Evolutionary conservation across 2,329 filamentous ascomycete genomes (phyloP), one percentile per base, ranked within the genome.

Genomic region (Sclerotinia subarctica): DNA sequence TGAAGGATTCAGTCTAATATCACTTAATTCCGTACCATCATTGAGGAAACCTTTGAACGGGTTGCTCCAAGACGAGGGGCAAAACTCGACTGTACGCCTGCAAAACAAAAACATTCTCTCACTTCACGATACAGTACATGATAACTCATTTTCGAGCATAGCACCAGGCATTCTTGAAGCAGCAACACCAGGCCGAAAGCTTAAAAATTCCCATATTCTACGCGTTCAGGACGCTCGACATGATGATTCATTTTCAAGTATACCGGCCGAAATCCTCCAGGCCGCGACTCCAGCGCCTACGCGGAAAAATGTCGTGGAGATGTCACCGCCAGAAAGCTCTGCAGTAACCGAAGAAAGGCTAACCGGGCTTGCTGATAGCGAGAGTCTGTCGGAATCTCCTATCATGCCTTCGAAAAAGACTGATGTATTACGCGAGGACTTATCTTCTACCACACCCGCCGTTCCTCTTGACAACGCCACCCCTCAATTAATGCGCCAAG

Each of bases 1-100:
- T 71, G 84, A 86, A 77, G 84, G 82, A 3, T 86, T 86, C 69
- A 86, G 83, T 68, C 85, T 86, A 82, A 83, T 86, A 58, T 85
- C 84, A 17, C 76, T 85, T 56, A 81, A 84, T 68, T 83, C 83
- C 3, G 75, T 86, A 29, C 82, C 82, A 7, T 85, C 83, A 3
- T 78, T 81, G 29, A 79, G 79, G 70, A 79, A 82, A 70, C 78
- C 80, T 68, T 74, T 78, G 2, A 76, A 79, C 49, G 78, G 77
- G 24, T 76, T 77, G 52, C 73, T 76, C 42, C 70, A 73, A 19
- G 72, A 70, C 47, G 69, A 68, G 38, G 68, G 69, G 59, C 70
- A 68, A 42, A 66, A 59, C 24, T 42, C 62, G 26, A 26, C 63
- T 11, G 68, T 62, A 26, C 54, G 66, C 8, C 19, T 66, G 17